Evolutionary conservation across 768 basidiomycete genomes (phyloP), one percentile per base, ranked within the genome.

Genomic region (Peribolospora baueri): DNA sequence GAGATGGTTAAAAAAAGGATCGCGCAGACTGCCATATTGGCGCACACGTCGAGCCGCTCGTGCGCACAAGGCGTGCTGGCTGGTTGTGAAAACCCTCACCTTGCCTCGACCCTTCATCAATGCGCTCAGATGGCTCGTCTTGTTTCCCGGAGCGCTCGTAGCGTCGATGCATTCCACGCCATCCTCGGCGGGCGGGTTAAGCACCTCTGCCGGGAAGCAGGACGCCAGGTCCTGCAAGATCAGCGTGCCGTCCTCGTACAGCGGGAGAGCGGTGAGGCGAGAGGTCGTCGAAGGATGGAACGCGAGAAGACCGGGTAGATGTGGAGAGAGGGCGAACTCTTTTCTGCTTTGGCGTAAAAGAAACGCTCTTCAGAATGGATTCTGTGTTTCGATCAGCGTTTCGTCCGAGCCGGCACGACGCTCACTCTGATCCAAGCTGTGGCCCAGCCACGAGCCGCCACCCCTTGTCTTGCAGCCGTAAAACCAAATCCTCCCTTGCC

Each of bases 201-300:
- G 76, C 5, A 95, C 75, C 56, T 78, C 70, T 0, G 91, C 86
- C 13, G 93, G 86, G 66, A 98, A 87, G 68, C 93, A 98, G 55
- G 87, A 91, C 14, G 93, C 91, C 65, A 97, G 95, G 67, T 98
- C 93, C 67, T 98, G 93, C 5, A 97, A 70, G 57, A 98, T 90
- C 42, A 97, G 70, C 56, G 79, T 83, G 38, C 88, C 87, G 41
- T 75, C 69, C 59, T 71, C 72, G 68, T 88, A 93, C 25, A 78
- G 73, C 3, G 73, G 68, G 58, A 87, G 79, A 41, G 76, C 74
- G n/a, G 77, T 77, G 58, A 91, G 60, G 14, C 37, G 77, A 48
- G 77, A 71, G 9, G 70, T 66, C 0, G 56, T 46, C 57, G 71
- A 70, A 7, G 84, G 79, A 54, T 79, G 73, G 64, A 91, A 87